phyloP scores from a whole-genome alignment of 371 early-diverging fungal species.

The Neoconidiobolus thromboides region DNA sequence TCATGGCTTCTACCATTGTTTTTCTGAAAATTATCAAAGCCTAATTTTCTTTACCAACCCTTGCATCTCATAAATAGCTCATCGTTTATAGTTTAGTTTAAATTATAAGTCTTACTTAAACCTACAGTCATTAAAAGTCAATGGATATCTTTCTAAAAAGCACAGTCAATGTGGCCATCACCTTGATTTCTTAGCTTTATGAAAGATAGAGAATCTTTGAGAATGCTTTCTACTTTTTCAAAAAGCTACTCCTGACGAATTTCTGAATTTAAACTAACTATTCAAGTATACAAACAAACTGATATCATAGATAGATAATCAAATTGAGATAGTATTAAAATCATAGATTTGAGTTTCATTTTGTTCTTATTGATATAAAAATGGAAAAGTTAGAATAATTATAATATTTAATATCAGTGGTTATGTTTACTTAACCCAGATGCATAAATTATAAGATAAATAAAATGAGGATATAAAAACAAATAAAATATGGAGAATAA shows the following conservation, averaged over 20 bases:
- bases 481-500: too few relatives aligned
- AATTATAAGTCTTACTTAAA: too few relatives aligned
- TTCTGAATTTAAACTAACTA: not conserved
- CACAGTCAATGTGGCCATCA: too few relatives aligned
- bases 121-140: too few relatives aligned
- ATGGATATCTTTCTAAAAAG: too few relatives aligned
- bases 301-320: not conserved
- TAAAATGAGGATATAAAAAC: too few relatives aligned
- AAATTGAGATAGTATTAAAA: not conserved
- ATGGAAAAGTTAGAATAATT: not conserved
- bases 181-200: not conserved
- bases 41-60: too few relatives aligned
- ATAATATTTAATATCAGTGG: not conserved
- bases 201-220: not conserved
- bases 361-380: not conserved
- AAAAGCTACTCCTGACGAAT: not conserved
- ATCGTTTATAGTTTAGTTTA: too few relatives aligned
- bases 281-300: not conserved
- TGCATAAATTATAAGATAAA: not conserved
- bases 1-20: too few relatives aligned
- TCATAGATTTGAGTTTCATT: not conserved
- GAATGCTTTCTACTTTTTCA: not conserved
- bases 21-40: too few relatives aligned
- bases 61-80: too few relatives aligned
- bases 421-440: not conserved